Evolutionary conservation across 1,284 basidiomycete species (phyloP), one percentile per base, ranked within the genome.

Genomic region (Leccinum pachyderme): DNA sequence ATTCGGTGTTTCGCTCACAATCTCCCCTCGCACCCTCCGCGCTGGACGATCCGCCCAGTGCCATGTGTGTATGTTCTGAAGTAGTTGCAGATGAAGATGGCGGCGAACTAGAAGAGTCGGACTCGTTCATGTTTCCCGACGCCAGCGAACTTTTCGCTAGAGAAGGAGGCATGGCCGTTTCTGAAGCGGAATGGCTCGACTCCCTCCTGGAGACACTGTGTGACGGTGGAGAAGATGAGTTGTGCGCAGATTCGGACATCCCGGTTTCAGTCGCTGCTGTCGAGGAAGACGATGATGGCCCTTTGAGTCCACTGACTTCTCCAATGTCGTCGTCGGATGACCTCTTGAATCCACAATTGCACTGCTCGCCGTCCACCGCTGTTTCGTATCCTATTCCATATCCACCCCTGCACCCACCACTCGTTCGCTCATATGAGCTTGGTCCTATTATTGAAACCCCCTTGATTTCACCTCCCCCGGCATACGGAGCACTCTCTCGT

Each of bases 101-200:
- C 31, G 62, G 68, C 45, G 73, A 72, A 55, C 71, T 76, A 49
- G 75, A 78, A 56, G 80, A 80, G 62, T 75, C 76, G 56, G 80
- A 84, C 68, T 75, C 83, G 22, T 91, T 89, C 75, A 81, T 89
- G 78, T 91, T 90, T 64, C 88, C 88, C 22, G 87, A 89, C 67
- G 85, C 82, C 56, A 81, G 80, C 67, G 77, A 80, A 56, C 72
- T 86, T 54, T 77, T 79, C 57, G 73, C 71, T 53, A 72, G 66
- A 57, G 64, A 65, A 43, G 56, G 72, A 50, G 51, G 72, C 55
- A 70, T 72, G 59, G 74, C 72, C 60, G 72, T 74, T 59, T 83
- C 84, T 43, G 89, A 91, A 72, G 82, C 82, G 49, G 79, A 84
- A 65, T 91, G 89, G 89, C 78, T 91, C 54, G 86, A 91, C 71